phyloP scores from a whole-genome alignment of 139 green algal species.

The Nannochloris sp. region DNA sequence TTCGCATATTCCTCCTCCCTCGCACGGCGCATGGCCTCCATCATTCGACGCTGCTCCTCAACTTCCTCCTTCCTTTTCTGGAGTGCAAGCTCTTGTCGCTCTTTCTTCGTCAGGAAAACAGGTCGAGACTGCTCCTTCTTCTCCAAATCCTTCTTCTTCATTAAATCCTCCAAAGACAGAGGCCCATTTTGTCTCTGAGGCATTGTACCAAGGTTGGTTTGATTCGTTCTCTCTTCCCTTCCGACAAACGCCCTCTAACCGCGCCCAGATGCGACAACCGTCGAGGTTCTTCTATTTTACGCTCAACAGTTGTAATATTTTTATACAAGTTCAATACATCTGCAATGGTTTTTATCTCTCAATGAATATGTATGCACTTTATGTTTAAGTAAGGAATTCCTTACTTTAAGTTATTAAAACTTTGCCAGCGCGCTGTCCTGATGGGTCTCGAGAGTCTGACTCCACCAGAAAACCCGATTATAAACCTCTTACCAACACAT shows the following conservation, averaged over 20 bases:
- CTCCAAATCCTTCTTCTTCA: constrained; percentile 71
- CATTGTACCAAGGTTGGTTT: not conserved
- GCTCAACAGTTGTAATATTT: too few species aligned
- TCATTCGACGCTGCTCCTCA: constrained; percentile 10
- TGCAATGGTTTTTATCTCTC: too few species aligned
- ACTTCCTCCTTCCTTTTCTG: constrained; percentile 46
- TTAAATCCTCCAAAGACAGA: constrained; percentile 81
- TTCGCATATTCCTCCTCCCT: constrained; percentile 1
- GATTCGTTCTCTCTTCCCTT: not conserved
- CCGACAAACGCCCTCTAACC: not conserved
- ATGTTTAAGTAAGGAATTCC: too few species aligned
- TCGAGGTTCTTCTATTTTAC: too few species aligned
- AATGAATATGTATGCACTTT: too few species aligned
- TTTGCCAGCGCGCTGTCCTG: too few species aligned
- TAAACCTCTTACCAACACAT: too few species aligned
- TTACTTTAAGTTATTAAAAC: too few species aligned
- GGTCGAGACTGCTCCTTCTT: constrained; percentile 68
- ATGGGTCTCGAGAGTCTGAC: too few species aligned
- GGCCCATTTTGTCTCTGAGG: constrained; percentile 45
- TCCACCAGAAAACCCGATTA: too few species aligned
- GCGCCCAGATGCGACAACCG: too few species aligned
- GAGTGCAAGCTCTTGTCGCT: constrained; percentile 72
- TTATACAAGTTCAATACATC: too few species aligned
- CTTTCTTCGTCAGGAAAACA: constrained; percentile 81
- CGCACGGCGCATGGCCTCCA: constrained; percentile 7